phyloP scores from a whole-genome alignment of 2,329 filamentous ascomycete species.

The Colletotrichum shisoi region DNA sequence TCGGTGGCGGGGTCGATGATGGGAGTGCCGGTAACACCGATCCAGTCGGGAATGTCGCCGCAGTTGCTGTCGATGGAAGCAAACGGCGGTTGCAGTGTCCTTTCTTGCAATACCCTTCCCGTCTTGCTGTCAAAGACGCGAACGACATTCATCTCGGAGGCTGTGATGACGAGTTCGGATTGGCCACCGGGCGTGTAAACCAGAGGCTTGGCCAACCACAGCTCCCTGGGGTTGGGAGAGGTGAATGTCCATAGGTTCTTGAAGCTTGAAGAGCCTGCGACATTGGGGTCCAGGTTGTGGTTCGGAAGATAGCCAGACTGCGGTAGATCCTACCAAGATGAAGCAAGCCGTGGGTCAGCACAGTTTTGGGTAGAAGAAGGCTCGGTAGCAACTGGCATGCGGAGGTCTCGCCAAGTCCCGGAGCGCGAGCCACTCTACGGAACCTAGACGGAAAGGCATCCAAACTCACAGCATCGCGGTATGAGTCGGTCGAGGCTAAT shows the following conservation, averaged over 20 bases:
- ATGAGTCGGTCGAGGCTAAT: slow-evolving; percentile 38
- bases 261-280: slow-evolving; percentile 48
- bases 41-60: slow-evolving; percentile 51
- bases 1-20: slow-evolving; percentile 49
- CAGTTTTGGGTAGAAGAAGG: no score
- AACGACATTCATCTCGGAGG: slow-evolving; percentile 52
- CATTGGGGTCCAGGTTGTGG: slow-evolving; percentile 54
- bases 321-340: slow-evolving; percentile 42
- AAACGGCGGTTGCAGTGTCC: slow-evolving; percentile 53
- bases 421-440: neutral
- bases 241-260: slow-evolving; percentile 48
- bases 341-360: neutral
- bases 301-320: slow-evolving; percentile 52
- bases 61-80: slow-evolving; percentile 50
- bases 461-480: slow-evolving; percentile 38
- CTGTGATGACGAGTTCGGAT: slow-evolving; percentile 50
- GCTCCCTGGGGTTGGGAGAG: slow-evolving; percentile 31
- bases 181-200: slow-evolving; percentile 52
- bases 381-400: neutral
- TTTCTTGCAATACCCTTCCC: slow-evolving; percentile 49
- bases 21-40: slow-evolving; percentile 51
- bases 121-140: slow-evolving; percentile 53
- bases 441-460: neutral
- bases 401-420: neutral
- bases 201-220: slow-evolving; percentile 51